A percentile compares a stretch with the other conserved stretches of the same genome.
phyloP scores from a whole-genome alignment of 768 basidiomycete species.

The Kwoniella bestiolae region DNA sequence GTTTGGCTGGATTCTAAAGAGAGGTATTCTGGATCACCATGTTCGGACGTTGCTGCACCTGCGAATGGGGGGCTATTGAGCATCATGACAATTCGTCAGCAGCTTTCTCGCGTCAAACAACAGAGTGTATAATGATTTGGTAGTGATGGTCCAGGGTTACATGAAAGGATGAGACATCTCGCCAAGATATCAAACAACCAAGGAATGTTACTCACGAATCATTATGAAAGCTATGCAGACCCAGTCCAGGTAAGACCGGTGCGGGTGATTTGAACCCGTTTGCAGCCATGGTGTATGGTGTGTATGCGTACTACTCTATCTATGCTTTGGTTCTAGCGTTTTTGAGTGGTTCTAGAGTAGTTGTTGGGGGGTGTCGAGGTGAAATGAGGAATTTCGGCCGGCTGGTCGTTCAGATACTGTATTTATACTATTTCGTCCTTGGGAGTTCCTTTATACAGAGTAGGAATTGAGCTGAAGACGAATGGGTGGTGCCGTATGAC shows the following conservation, averaged over 20 bases:
- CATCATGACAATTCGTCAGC: background rate
- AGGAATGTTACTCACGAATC: slow-evolving; percentile 40
- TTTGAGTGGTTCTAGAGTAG: background rate
- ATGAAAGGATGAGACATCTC: too few relatives aligned
- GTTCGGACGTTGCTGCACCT: slow-evolving; percentile 33
- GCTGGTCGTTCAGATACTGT: background rate
- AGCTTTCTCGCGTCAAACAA: background rate
- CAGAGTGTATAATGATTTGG: too few relatives aligned
- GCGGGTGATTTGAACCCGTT: slow-evolving; percentile 46
- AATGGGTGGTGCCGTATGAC: background rate
- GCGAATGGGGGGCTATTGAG: slow-evolving; percentile 45
- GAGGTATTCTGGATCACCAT: slow-evolving; percentile 37
- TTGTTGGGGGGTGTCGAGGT: background rate
- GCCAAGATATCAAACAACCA: background rate
- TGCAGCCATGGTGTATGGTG: slow-evolving; percentile 17
- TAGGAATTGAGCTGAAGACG: background rate
- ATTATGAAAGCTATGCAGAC: slow-evolving; percentile 52
- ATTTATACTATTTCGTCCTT: background rate
- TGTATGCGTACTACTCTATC: background rate
- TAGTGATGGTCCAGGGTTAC: too few relatives aligned
- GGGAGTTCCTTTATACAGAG: background rate
- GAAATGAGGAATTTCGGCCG: background rate
- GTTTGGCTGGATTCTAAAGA: slow-evolving; percentile 27
- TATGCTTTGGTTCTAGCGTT: background rate
- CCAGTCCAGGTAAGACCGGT: slow-evolving; percentile 55